Evolutionary conservation across 2,329 filamentous ascomycete genomes (phyloP), one percentile per base, ranked within the genome.

Genomic region (Verticillium albo-atrum): DNA sequence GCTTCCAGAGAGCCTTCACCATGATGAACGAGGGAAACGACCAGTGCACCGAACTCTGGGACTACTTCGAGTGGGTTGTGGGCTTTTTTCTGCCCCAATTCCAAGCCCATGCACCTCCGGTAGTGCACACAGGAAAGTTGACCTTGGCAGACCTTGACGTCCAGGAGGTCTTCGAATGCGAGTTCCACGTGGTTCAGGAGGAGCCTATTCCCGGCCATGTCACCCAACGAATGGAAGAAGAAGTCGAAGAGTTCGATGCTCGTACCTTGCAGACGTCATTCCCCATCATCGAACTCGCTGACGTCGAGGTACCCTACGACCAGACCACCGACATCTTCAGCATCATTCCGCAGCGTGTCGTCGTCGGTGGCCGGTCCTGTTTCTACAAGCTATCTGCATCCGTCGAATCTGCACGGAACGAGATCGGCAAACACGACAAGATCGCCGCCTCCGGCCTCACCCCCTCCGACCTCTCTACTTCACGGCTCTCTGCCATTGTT

Each of bases 61-160:
- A 56, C 20, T 63, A 61, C 23, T 47, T 30, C 42, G 56, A 63
- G 53, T n/a, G 23, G 17, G 47, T 63, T 17, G 61, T 55, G 34
- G 37, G 52, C 42, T 23, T 32, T 51, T 63, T 63, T 20, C 10
- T 59, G 26, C 55, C 57, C 7, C 50, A 55, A 12, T 55, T 63
- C n/a, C 34, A 53, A 20, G 17, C 25, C 34, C 59, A 59, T 25
- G 59, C 61, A 12, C 58, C 61, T 14, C 28, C 57, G 17, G 25
- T 32, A 25, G 10, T 35, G n/a, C 59, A 59, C 42, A 27, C 52
- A 25, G 59, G 57, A 17, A 60, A 57, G 28, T 53, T 62, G 28
- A 62, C 60, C 14, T 51, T 62, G 9, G 60, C 60, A 28, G 34
- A 60, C n/a, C 58, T 62, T 5, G 42, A 30, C 6, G 27, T 54